Evolutionary conservation across 768 basidiomycete genomes (phyloP).

Genomic region (Pleurotus platypus): DNA sequence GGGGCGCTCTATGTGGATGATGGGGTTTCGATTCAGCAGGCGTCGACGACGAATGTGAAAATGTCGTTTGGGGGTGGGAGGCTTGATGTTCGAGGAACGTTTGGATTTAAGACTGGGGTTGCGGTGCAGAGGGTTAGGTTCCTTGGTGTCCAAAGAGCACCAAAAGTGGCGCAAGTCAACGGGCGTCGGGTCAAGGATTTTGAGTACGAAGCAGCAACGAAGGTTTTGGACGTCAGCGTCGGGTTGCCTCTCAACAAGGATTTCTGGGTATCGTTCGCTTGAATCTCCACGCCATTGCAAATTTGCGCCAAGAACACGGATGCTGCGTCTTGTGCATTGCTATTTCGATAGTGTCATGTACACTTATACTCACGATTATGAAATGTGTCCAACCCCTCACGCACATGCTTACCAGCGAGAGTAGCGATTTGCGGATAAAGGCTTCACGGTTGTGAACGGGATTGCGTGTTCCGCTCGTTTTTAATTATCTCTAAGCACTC

Average conservation of each 20-base stretch:
- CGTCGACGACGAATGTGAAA: conserved; percentile 26
- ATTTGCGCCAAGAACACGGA: not conserved
- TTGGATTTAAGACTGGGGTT: conserved; percentile 34
- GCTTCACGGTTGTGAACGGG: no score
- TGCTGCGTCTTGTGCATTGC: no score
- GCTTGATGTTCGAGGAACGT: conserved; percentile 32
- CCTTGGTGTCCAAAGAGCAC: conserved; percentile 29
- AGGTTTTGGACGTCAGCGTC: conserved; percentile 43
- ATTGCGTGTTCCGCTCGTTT: no score
- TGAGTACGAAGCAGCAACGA: conserved; percentile 30
- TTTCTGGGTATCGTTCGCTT: conserved; percentile 25
- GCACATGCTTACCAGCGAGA: not conserved
- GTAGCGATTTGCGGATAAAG: no score
- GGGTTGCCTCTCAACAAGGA: conserved; percentile 29
- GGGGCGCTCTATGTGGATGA: conserved; percentile 64
- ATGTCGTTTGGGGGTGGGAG: conserved; percentile 26
- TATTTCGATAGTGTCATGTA: no score
- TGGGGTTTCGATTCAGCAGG: conserved; percentile 46
- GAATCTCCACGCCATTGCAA: not conserved
- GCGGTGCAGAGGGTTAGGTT: conserved; percentile 33
- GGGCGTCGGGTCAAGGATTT: conserved; percentile 21
- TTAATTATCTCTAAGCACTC: no score
- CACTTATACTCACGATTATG: no score
- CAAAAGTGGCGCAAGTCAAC: conserved; percentile 26
- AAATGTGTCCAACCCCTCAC: not conserved